Conservation (phyloP, 179 eudicot species). For the Silene coronaria region DNA sequence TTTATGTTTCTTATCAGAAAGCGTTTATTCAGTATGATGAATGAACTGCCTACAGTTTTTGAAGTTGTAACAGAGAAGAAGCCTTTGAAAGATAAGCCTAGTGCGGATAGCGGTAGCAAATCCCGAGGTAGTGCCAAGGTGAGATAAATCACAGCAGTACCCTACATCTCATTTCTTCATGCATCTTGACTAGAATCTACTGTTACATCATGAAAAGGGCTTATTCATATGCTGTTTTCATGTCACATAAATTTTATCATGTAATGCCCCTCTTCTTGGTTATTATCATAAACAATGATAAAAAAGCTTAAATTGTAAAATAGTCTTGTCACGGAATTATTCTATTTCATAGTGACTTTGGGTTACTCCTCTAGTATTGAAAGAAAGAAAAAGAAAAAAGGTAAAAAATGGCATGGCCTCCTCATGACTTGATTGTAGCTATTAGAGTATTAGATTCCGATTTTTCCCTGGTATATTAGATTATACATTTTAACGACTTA, state of each 20-base stretch:
- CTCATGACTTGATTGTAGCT: not conserved
- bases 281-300: not conserved
- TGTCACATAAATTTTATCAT: not conserved
- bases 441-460: not conserved
- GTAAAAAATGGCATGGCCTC: not conserved
- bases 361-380: not conserved
- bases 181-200: not conserved
- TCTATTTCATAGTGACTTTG: not conserved
- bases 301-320: not conserved
- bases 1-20: conserved; percentile 43
- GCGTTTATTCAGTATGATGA: conserved; percentile 68
- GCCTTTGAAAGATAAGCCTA: conserved; percentile 68
- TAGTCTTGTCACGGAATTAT: not conserved
- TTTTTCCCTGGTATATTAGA: not conserved
- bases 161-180: not conserved
- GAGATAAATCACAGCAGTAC: conserved; percentile 14
- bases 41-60: conserved; percentile 74
- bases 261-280: not conserved
- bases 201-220: not conserved
- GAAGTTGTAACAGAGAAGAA: conserved; percentile 73
- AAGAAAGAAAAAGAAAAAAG: not conserved
- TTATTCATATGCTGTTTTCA: not conserved
- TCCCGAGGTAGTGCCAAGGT: conserved; percentile 68
- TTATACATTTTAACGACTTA: not conserved
- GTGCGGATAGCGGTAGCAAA: conserved; percentile 70